Evolutionary conservation across 78 protist species (phyloP).

Genomic region (Pelomyxa schiedti): DNA sequence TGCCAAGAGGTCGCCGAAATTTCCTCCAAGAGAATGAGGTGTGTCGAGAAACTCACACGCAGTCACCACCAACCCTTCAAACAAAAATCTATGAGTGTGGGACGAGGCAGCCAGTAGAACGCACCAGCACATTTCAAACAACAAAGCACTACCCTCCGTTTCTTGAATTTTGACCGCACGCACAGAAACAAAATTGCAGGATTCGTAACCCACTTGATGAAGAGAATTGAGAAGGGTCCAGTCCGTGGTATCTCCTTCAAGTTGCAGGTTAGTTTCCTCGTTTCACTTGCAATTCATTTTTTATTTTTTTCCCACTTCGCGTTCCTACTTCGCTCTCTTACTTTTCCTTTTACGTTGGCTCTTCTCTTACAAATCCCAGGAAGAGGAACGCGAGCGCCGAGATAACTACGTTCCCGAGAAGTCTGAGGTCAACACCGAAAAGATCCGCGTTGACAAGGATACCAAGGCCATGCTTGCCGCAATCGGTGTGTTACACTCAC

Average conservation of each 20-base stretch:
- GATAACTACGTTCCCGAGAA: constrained; percentile 96
- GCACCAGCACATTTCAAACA: too few species aligned
- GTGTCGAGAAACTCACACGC: too few species aligned
- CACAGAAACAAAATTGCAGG: constrained; percentile 99
- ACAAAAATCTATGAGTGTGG: not conserved
- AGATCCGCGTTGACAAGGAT: constrained; percentile 50
- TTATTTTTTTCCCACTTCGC: not conserved
- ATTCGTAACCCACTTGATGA: constrained; percentile 95
- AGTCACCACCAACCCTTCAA: not conserved
- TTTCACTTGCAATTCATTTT: not conserved
- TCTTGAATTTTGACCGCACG: constrained; percentile 17
- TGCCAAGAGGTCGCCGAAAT: constrained; percentile 89
- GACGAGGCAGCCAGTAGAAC: too few species aligned
- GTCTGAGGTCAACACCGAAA: constrained; percentile 75
- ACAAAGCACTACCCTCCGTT: constrained; percentile 8
- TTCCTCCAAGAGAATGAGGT: constrained; percentile 92
- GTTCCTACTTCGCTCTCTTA: not conserved
- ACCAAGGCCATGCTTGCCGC: constrained; percentile 49
- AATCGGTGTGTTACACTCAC: too few species aligned
- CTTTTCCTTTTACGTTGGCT: constrained; percentile 64
- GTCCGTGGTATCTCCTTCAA: constrained; percentile 97
- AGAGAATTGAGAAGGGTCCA: constrained; percentile 93
- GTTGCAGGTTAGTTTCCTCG: constrained; percentile 55
- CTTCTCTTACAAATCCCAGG: constrained; percentile 95
- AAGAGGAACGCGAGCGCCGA: constrained; percentile 99